Evolutionary conservation across 805 yeast species (phyloP).

Genomic region (Blastobotrys attinorum): DNA sequence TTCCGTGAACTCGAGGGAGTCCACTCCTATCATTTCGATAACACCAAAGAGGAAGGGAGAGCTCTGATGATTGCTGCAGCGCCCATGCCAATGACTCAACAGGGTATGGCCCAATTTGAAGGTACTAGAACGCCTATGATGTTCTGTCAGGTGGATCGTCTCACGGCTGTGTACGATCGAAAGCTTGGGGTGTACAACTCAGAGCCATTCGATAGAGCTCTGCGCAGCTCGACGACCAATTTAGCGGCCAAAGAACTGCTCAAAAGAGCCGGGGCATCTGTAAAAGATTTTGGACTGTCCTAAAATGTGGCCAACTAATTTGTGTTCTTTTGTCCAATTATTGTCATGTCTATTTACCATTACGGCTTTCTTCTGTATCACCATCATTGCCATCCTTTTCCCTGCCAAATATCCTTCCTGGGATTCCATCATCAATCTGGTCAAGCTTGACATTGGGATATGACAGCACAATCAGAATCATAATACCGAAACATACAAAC

Average conservation of each 20-base stretch:
- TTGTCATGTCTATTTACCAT: too few relatives aligned
- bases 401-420: too few relatives aligned
- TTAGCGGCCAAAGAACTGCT: background rate
- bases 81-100: background rate
- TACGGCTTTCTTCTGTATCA: too few relatives aligned
- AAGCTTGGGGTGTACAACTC: background rate
- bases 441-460: conserved; percentile 7
- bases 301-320: too few relatives aligned
- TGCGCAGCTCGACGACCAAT: background rate
- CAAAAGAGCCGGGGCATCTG: too few relatives aligned
- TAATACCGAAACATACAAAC: conserved; percentile 6
- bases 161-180: background rate
- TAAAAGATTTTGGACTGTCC: too few relatives aligned
- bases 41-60: conserved; percentile 1
- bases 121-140: background rate
- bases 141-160: background rate
- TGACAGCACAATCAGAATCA: conserved; percentile 7
- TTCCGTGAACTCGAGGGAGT: conserved; percentile 51
- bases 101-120: conserved; percentile 1
- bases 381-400: background rate
- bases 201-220: background rate
- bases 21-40: conserved; percentile 22
- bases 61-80: conserved; percentile 1
- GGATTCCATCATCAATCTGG: conserved; percentile 1
- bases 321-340: too few relatives aligned